Base-by-base conservation (phyloP, 2,329 filamentous ascomycete genomes). In the Hymenoscyphus infarciens region DNA sequence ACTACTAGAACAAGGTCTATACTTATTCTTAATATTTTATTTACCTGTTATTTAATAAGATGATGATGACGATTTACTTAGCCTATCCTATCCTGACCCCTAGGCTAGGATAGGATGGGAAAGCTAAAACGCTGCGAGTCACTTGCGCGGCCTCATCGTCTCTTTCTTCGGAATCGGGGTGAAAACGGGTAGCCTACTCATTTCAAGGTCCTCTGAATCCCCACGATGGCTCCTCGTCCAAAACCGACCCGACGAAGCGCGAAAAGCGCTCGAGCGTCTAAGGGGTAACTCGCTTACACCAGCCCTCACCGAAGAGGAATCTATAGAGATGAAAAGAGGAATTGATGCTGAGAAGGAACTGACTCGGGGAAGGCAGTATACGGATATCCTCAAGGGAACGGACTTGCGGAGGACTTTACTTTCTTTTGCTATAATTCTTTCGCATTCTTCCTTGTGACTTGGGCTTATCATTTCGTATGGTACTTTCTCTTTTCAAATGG, bases 161-260 rank as follows among this genome's bases (percentile, higher is more conserved):
- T 64, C n/a, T n/a, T n/a, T n/a, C n/a, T n/a, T n/a, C n/a, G n/a
- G n/a, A n/a, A n/a, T n/a, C n/a, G n/a, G n/a, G n/a, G n/a, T n/a
- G n/a, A n/a, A n/a, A n/a, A n/a, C 61, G 22, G 63, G 63, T 27
- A 56, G 60, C 22, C 39, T 64, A 13, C 42, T 62, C n/a, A n/a
- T n/a, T n/a, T n/a, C n/a, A n/a, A n/a, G n/a, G n/a, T n/a, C n/a
- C n/a, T n/a, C n/a, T n/a, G n/a, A 63, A 19, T 49, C 57, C 5
- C 61, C 61, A 19, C 61, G 61, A 15, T 63, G 57, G 35, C 39
- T 57, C 29, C 25, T 63, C 27, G 53, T 53, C 49, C 61, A 57
- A 6, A 57, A 54, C 5, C 22, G 38, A 39, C 49, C 56, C 10
- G 52, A 49, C 38, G 52, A 42, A n/a, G 61, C 61, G 3, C 57